phyloP scores from a whole-genome alignment of 306 rosid genomes.

The Malus domestica region ASM211411v1 NC_041796.1:22686001-22686500 shows the following conservation, averaged over 20 bases:
- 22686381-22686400: background rate
- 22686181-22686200: background rate
- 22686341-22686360: background rate
- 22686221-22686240: background rate
- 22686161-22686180: background rate
- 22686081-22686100: background rate
- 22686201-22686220: background rate
- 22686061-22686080: background rate
- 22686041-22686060: background rate
- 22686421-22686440: background rate
- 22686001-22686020: too few species aligned
- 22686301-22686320: background rate
- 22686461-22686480: background rate
- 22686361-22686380: background rate
- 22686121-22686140: background rate
- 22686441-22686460: background rate
- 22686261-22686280: background rate
- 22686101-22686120: background rate
- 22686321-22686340: conserved; percentile 3
- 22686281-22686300: background rate
- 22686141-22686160: too few species aligned
- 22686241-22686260: background rate
- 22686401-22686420: background rate
- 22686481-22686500: background rate
- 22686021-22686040: background rate